Evolutionary conservation across 257 asterid species (phyloP), one percentile per base, ranked within the genome.

Genomic region (Capsicum chinense): DNA sequence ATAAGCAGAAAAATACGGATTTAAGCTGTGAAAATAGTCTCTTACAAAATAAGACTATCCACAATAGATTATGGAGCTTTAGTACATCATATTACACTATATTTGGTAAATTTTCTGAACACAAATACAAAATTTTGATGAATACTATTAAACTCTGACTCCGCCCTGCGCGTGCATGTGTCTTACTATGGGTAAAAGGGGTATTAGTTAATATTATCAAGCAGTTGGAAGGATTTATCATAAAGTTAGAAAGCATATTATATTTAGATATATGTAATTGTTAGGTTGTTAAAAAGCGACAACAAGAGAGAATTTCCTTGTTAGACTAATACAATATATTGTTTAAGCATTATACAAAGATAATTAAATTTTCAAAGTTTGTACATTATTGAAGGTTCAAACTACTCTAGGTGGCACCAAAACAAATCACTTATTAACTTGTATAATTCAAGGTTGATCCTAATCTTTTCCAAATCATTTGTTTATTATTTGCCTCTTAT

Each of bases 401-500:
- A 50, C 62, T 74, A 74, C 81, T 74, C 62, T 74, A 74, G 81
- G 21, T 74, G 81, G 21, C 42, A 74, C 13, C 19, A 47, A 47
- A 73, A 74, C 60, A 74, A 21, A 50, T 74, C 39, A 21, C 80
- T 50, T 3, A 74, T 50, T 3, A 74, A 74, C 12, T 74, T 74
- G 44, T 21, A 74, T 52, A 50, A 52, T 52, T 50, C 47, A 74
- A 74, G 58, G 62, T 21, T 19, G 47, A 50, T 8, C 21, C 11
- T 50, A 13, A 21, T 74, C 12, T 13, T 80, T 83, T 83, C 83
- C 71, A 87, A 82, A 76, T 76, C 7, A 26, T 52, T 76, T 76
- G 14, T 52, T 73, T 13, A 21, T 73, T 13, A 21, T 76, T 76
- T 26, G 63, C 81, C 63, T 52, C 63, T 52, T 16, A 50, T 13